Conservation (phyloP, 768 basidiomycete species). For the Dendrothele bispora region DNA sequence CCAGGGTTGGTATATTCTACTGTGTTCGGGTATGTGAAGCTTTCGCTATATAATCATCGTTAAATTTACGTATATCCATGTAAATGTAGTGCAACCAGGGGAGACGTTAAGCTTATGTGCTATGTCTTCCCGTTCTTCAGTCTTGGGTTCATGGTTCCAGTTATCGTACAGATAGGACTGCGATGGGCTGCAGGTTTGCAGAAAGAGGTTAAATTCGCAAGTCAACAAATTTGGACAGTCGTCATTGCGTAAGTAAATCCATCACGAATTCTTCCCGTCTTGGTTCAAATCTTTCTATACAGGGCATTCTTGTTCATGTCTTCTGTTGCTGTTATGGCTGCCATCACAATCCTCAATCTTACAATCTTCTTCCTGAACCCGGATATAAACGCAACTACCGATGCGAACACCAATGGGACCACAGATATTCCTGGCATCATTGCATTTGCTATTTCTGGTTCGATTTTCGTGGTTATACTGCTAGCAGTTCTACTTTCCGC, state of each 20-base stretch:
- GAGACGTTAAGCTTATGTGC: conserved; percentile 23
- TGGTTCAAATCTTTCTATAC: background rate
- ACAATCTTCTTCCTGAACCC: conserved; percentile 19
- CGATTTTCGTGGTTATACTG: conserved; percentile 1
- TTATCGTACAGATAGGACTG: conserved; percentile 16
- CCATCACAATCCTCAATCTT: conserved; percentile 19
- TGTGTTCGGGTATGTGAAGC: conserved; percentile 19
- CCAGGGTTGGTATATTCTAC: conserved; percentile 24
- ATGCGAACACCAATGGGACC: no score
- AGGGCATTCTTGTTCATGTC: conserved; percentile 16
- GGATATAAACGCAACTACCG: conserved; percentile 1
- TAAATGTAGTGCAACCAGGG: conserved; percentile 17
- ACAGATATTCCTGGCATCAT: conserved; percentile 1
- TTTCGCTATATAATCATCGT: background rate
- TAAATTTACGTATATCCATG: no score
- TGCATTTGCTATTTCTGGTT: conserved; percentile 2
- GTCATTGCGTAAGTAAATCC: conserved; percentile 9
- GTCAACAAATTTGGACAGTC: conserved; percentile 23
- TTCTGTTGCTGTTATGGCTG: conserved; percentile 14
- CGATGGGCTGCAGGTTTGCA: conserved; percentile 18
- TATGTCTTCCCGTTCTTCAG: conserved; percentile 27
- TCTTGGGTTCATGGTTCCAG: conserved; percentile 24
- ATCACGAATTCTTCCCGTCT: background rate
- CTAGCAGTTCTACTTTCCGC: background rate
- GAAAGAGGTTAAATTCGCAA: conserved; percentile 20